Base-by-base conservation (phyloP, 2,329 filamentous ascomycete species). In the Fusarium camptoceras region DNA sequence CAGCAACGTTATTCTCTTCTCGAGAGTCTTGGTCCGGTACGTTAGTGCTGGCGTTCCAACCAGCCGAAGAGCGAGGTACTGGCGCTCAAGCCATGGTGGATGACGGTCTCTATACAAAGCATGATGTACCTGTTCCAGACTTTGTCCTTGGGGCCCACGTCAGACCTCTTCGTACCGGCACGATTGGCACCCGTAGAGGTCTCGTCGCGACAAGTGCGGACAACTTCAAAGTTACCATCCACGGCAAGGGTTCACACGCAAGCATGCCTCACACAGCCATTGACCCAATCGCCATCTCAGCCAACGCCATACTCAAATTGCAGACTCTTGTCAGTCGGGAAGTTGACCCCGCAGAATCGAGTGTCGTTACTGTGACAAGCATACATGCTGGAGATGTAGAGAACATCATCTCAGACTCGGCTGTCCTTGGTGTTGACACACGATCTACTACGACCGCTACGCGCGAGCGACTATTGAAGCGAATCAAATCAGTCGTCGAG, bases 41-140 rank as follows among this genome's bases (percentile, higher is more conserved):
- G 1, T 71, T 92, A 22, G 79, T 93, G 8, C 76, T 90, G 9
- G 77, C 88, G 5, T 93, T 92, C 76, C 91, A 93, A 72, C 90
- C 91, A 0, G 86, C 87, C 3, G 91, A 92, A 75, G 91, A 93
- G 76, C 82, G 85, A 3, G 88, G 85, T 0, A 83, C 81, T 1
- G 91, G 91, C 0, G 91, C 91, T 0, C 70, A 77, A 20, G 75
- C 73, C 9, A 82, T 83, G 80, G 73, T 81, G 0, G 78, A 81
- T 2, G 80, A 78, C 16, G 81, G 79, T 0, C 71, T 82, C 5
- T 82, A 78, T 49, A 70, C 70, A 2, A 61, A 57, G 0, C 64
- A 68, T 9, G 20, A 7, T 0, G 58, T 77, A 7, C 79, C 79
- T 0, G 14, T 79, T 1, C 80, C 80, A 0, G 77, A 81, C 37